phyloP scores from a whole-genome alignment of 441 rosid genomes.

The Syzygium syzygioides region DNA sequence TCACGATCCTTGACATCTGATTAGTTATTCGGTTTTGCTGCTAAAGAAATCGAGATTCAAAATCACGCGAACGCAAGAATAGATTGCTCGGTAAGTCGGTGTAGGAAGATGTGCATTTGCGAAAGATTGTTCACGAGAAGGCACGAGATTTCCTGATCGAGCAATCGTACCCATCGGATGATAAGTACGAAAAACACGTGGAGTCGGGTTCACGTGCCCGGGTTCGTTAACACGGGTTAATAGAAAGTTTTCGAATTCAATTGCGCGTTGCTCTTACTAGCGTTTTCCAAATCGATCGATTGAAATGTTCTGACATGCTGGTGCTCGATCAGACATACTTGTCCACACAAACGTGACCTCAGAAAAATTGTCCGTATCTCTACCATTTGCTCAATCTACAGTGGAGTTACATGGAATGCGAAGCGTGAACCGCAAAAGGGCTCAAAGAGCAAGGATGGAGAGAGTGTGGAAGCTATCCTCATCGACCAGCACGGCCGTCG shows the following conservation, averaged over 20 bases:
- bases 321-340: neutral
- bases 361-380: neutral
- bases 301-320: neutral
- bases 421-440: neutral
- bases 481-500: constrained; percentile 10
- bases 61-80: neutral
- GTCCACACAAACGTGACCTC: neutral
- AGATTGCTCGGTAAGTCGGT: neutral
- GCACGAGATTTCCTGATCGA: neutral
- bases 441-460: constrained; percentile 34
- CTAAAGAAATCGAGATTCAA: neutral
- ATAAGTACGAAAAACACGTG: neutral
- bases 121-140: neutral
- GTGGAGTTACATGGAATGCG: neutral
- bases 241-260: rapidly evolving
- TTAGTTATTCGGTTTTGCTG: neutral
- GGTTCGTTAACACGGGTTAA: neutral
- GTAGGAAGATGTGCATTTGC: neutral
- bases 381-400: neutral
- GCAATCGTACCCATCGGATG: neutral
- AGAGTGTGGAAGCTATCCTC: constrained; percentile 38
- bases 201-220: neutral
- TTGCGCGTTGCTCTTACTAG: rapidly evolving
- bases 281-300: rapidly evolving
- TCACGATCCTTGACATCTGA: neutral